Percentiles rank a stretch among this genome's conserved stretches.
Conservation (phyloP, 495 filamentous ascomycete genomes). For the Jackrogersella minutella region DNA sequence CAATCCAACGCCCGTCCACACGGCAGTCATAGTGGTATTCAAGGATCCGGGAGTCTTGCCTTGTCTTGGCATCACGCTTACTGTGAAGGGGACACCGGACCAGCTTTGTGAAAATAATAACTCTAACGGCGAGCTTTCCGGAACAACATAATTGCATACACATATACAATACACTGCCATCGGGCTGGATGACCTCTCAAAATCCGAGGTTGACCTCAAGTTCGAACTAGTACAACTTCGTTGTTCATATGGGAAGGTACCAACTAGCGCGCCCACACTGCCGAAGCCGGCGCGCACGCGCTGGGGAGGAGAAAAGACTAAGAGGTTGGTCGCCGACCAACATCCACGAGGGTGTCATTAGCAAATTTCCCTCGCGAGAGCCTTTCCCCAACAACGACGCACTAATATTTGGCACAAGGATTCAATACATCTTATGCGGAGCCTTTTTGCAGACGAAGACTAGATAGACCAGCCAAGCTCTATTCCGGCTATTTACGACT, state of each 20-base stretch:
- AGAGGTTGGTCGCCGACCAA: conserved; percentile 39
- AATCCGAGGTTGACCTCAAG: conserved; percentile 7
- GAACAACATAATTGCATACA: conserved; percentile 2
- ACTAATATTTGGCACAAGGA: conserved; percentile 36
- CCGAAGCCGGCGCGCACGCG: conserved; percentile 36
- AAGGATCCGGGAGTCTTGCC: conserved; percentile 35
- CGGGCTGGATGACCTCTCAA: no score
- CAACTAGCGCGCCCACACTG: conserved; percentile 30
- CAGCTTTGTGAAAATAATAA: not conserved
- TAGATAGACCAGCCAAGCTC: conserved; percentile 27
- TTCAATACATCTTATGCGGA: conserved; percentile 37
- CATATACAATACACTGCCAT: not conserved
- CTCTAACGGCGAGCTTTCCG: conserved; percentile 2
- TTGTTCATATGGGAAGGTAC: conserved; percentile 20
- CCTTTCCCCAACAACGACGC: conserved; percentile 23
- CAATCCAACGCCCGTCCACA: conserved; percentile 24
- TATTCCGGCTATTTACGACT: conserved; percentile 39
- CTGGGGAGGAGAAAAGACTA: conserved; percentile 19
- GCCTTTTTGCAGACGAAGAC: conserved; percentile 32
- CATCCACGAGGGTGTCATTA: conserved; percentile 41
- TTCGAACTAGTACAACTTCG: conserved; percentile 23
- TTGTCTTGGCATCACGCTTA: conserved; percentile 43
- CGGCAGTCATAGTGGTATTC: conserved; percentile 36
- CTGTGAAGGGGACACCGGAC: conserved; percentile 25
- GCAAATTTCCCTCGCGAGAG: conserved; percentile 33